Base-by-base conservation (phyloP, 2,329 filamentous ascomycete genomes). In the Fusarium papillatum region DNA sequence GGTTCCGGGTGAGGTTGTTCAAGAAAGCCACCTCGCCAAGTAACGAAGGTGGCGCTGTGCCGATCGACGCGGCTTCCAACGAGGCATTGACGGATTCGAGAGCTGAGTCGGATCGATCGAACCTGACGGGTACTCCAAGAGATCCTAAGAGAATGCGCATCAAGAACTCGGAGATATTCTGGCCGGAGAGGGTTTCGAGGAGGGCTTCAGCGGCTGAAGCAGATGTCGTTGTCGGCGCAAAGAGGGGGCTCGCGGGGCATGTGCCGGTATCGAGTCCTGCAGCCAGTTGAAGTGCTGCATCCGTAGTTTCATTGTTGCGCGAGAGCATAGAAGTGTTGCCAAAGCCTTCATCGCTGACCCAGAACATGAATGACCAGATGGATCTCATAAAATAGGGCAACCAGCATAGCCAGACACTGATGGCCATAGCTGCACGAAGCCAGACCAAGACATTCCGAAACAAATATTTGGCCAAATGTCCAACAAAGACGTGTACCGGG, bases 321-420 rank as follows among this genome's bases (percentile, higher is more conserved):
- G 79, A 68, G 17, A 80, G 70, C 9, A 82, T 69, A 11, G 83
- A 77, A 65, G 80, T 78, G 59, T 82, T 82, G 14, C 87, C 86
- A 7, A 91, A 83, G 4, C 90, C 95, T 88, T 86, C 95, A 88
- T 98, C 96, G 71, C 94, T 96, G 73, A 98, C 87, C 95, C 96
- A 99, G 85, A 99, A 98, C 77, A 98, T 89, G 72, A 95, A 94
- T 46, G 96, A 92, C 97, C 97, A 99, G 59, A 97, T 92, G 43
- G 94, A 93, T 79, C 97, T 92, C 90, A 98, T 98, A 59, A 94
- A 91, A 86, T 95, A 98, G 2, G 97, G 97, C 59, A 99, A 88
- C 87, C 94, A 93, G 62, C 94, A 92, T 26, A 98, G 88, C 97
- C 97, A 99, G 26, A 99, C 95, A 67, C 93, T 93, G 14, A 90